Evolutionary conservation across 1,284 basidiomycete genomes (phyloP), one percentile per base, ranked within the genome.

Genomic region (Bondarzewia mesenterica): DNA sequence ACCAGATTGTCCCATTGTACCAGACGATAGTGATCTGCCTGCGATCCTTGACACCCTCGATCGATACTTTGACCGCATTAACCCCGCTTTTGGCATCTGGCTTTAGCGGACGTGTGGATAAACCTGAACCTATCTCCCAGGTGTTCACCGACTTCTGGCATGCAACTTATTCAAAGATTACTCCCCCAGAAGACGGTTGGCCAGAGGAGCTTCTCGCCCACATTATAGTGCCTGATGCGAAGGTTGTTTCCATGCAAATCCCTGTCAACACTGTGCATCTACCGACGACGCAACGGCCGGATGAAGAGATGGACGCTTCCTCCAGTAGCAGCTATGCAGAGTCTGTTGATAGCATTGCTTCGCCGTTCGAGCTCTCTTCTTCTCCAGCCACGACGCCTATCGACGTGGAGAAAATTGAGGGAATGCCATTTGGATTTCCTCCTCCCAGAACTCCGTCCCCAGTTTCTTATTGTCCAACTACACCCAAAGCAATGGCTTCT

Each of bases 141-240:
- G 69, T 76, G 1, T 84, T 87, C 56, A 58, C 60, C 5, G 74
- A 75, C 27, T 81, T 80, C 57, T 86, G 84, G 84, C 60, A 68
- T 15, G 56, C 63, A 1, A 67, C 67, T 2, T 82, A 71, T 48
- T 68, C 67, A 8, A 49, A 61, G 2, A 32, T 65, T 18, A 51
- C 65, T 5, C 62, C 69, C 15, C 78, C 80, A 1, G 52, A 59
- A 7, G 57, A 56, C 1, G 77, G 74, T 4, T 85, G 81, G 80
- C 71, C 78, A 0, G 60, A 60, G 21, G 60, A 66, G 42, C 66
- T 82, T 37, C 65, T 49, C 25, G 35, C 39, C 42, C 39, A 45
- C 49, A 29, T 50, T 44, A 40, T 43, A 7, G 25, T 45, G n/a
- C 1, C 27, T 8, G 10, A 20, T 23, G 37, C 21, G 8, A 21